Evolutionary conservation across 352 stramenopile genomes (phyloP).

Genomic region (Phytophthora pinifolia): DNA sequence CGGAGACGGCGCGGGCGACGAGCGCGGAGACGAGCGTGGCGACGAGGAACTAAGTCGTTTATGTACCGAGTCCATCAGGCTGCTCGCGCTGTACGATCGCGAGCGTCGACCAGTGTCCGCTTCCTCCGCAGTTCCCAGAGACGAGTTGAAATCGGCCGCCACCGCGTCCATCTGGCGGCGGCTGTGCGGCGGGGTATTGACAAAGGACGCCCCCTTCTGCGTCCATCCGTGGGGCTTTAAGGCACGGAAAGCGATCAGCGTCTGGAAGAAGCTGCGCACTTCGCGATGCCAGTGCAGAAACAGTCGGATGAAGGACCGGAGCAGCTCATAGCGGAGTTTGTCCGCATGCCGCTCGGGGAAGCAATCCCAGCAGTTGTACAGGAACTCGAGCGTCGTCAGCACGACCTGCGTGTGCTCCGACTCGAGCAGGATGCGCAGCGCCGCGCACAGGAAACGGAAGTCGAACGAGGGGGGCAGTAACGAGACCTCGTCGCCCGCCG

Average conservation of each 20-base stretch:
- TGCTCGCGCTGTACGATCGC: slow-evolving; percentile 83
- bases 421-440: slow-evolving; percentile 75
- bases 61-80: slow-evolving; percentile 79
- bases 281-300: slow-evolving; percentile 90
- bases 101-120: slow-evolving; percentile 53
- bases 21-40: slow-evolving; percentile 59
- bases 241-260: slow-evolving; percentile 78
- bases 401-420: slow-evolving; percentile 88
- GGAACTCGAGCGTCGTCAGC: slow-evolving; percentile 83
- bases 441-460: slow-evolving; percentile 83
- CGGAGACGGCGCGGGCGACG: slow-evolving; percentile 60
- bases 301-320: slow-evolving; percentile 74
- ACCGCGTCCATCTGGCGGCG: slow-evolving; percentile 88
- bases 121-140: slow-evolving; percentile 66
- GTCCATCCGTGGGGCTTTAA: slow-evolving; percentile 89
- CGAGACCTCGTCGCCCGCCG: slow-evolving; percentile 83
- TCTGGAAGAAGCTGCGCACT: slow-evolving; percentile 88
- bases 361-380: slow-evolving; percentile 91
- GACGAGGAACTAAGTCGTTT: slow-evolving; percentile 79
- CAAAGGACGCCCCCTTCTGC: slow-evolving; percentile 81
- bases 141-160: slow-evolving; percentile 85
- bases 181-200: slow-evolving; percentile 86
- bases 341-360: slow-evolving; percentile 88
- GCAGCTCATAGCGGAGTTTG: slow-evolving; percentile 81
- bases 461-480: slow-evolving; percentile 86